Evolutionary conservation across 345 rosid species (phyloP).

Genomic region (Moricandia moricandioides): DNA sequence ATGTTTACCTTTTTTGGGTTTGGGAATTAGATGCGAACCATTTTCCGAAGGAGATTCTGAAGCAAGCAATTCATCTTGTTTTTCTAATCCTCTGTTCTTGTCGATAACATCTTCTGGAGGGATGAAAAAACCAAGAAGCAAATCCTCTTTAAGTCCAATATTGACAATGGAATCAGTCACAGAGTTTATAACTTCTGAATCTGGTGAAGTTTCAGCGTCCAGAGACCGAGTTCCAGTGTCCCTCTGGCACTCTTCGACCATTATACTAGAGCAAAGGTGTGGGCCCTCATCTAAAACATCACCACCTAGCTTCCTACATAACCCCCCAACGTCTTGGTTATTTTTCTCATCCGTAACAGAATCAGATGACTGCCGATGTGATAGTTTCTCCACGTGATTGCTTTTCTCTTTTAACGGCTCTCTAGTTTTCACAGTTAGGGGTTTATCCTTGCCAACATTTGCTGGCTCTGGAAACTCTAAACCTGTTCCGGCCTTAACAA

Average conservation of each 20-base stretch:
- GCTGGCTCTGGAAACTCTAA: constrained; percentile 35
- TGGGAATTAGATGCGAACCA: constrained; percentile 33
- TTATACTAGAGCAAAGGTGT: constrained; percentile 33
- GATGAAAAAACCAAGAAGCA: constrained; percentile 39
- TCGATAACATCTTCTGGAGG: constrained; percentile 36
- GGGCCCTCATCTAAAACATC: constrained; percentile 41
- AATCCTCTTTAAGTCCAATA: constrained; percentile 44
- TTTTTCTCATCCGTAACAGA: constrained; percentile 38
- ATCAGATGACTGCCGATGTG: constrained; percentile 31
- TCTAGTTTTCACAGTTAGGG: constrained; percentile 35
- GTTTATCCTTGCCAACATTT: constrained; percentile 33
- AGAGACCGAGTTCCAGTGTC: constrained; percentile 45
- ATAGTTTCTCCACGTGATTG: constrained; percentile 34
- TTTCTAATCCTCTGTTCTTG: constrained; percentile 51
- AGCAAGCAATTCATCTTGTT: constrained; percentile 37
- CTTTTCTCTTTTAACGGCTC: constrained; percentile 27
- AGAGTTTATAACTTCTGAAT: constrained; percentile 90
- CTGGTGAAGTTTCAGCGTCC: constrained; percentile 92
- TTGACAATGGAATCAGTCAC: constrained; percentile 55
- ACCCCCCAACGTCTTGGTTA: constrained; percentile 34
- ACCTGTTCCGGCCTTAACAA: constrained; percentile 28
- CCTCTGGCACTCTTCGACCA: constrained; percentile 43
- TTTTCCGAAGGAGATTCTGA: constrained; percentile 35
- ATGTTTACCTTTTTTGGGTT: constrained; percentile 38
- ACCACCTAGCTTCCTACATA: constrained; percentile 43